Percentiles rank a stretch among this genome's conserved stretches.
These are phyloP conservation scores for Kwoniella shivajii DNA, from an alignment of 1,284 basidiomycete genomes.

Conservation along the genomic window DNA sequence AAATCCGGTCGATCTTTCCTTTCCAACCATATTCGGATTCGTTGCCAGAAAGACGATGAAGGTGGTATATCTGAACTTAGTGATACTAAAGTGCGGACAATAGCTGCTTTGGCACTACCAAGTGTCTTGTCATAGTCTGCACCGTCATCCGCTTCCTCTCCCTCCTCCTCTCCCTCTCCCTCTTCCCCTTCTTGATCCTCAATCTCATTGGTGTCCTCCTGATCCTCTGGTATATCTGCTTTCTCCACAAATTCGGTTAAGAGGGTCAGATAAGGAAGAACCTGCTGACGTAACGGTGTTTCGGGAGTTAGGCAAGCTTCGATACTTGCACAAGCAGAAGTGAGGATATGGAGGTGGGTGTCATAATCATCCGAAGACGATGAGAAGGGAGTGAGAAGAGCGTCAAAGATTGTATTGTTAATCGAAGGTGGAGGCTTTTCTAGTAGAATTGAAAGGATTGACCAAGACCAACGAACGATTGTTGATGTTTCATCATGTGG, in stretches of 20 bases:
- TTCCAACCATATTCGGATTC: slow-evolving; percentile 75
- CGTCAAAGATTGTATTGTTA: neutral
- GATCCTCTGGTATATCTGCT: neutral
- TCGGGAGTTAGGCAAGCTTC: neutral
- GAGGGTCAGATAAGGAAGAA: neutral
- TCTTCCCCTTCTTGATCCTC: neutral
- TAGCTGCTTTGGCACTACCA: slow-evolving; percentile 75
- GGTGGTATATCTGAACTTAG: slow-evolving; percentile 74
- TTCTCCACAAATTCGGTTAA: slow-evolving; percentile 32
- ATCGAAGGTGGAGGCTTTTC: neutral
- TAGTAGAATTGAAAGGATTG: slow-evolving; percentile 2
- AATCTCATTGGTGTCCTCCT: neutral
- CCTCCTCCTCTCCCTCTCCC: neutral
- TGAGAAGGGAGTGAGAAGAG: neutral
- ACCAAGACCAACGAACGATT: slow-evolving; percentile 14
- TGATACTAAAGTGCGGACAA: slow-evolving; percentile 79
- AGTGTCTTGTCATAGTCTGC: slow-evolving; percentile 58
- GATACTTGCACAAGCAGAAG: neutral
- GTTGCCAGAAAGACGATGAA: slow-evolving; percentile 64
- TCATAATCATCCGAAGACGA: neutral
- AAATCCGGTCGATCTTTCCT: slow-evolving; percentile 50
- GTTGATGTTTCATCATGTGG: neutral
- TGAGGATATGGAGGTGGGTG: slow-evolving; percentile 2
- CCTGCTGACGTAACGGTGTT: neutral
- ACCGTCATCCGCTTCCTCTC: slow-evolving; percentile 8